phyloP scores from a whole-genome alignment of 2,329 filamentous ascomycete species.

The Neocatenulostroma microsporum region DNA sequence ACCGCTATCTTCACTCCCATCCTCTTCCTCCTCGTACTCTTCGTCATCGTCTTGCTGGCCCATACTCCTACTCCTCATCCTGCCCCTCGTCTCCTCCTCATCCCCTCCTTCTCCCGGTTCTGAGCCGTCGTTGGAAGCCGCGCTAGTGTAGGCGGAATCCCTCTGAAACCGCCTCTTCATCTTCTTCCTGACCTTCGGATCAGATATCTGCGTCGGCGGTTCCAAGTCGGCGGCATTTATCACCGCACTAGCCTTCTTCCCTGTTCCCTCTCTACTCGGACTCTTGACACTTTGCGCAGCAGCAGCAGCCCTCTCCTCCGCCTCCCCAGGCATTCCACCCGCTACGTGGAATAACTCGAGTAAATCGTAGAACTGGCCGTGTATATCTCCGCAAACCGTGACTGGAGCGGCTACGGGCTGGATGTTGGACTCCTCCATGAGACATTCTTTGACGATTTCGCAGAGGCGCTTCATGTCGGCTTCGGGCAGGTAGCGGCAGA shows the following conservation, averaged over 20 bases:
- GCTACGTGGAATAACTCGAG: conserved; percentile 94
- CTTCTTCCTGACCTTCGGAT: conserved; percentile 80
- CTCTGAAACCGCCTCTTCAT: conserved; percentile 53
- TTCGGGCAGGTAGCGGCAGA: conserved; percentile 95
- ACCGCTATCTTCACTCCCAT: conserved; percentile 38
- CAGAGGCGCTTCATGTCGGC: conserved; percentile 97
- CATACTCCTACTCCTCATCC: conserved; percentile 29
- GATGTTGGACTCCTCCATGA: conserved; percentile 99
- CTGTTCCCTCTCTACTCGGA: conserved; percentile 8
- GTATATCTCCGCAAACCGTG: conserved; percentile 95
- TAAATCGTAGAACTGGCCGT: conserved; percentile 97
- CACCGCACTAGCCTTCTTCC: conserved; percentile 43
- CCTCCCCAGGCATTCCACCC: conserved; percentile 87
- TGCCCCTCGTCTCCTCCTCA: conserved; percentile 37
- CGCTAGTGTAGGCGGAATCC: conserved; percentile 47
- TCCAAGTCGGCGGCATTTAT: conserved; percentile 91
- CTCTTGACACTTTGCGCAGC: conserved; percentile 13
- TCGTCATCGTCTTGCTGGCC: conserved; percentile 35
- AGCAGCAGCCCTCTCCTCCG: conserved; percentile 25
- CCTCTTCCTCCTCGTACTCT: conserved; percentile 44
- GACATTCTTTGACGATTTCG: conserved; percentile 95
- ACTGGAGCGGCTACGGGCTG: conserved; percentile 96
- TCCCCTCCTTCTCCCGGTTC: conserved; percentile 32
- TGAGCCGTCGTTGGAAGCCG: conserved; percentile 37
- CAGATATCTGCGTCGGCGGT: conserved; percentile 78